Evolutionary conservation across 169 alveolate genomes (phyloP).

Genomic region (Plasmodium vivax): DNA sequence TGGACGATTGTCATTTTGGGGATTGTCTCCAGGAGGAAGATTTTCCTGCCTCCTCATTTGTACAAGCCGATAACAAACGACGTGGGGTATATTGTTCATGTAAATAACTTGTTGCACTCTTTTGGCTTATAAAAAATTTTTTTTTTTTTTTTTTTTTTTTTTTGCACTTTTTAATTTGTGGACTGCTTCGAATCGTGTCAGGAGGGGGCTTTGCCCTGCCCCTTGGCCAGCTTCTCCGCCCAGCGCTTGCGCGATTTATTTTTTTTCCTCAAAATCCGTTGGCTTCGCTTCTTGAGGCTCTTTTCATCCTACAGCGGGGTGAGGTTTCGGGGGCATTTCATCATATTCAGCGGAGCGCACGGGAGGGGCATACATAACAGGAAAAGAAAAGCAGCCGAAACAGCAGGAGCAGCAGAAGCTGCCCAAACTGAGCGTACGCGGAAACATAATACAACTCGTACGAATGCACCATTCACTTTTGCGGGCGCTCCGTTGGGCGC

Average conservation of each 20-base stretch:
- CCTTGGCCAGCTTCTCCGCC: background rate
- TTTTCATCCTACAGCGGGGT: conserved; percentile 38
- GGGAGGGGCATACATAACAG: background rate
- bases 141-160: no score
- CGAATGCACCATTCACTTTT: background rate
- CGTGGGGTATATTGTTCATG: conserved; percentile 18
- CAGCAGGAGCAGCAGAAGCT: background rate
- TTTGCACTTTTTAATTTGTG: background rate
- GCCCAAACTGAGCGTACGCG: background rate
- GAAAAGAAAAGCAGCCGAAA: background rate
- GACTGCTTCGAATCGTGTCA: background rate
- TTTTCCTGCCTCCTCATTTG: conserved; percentile 65
- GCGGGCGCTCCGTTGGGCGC: background rate
- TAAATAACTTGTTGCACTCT: conserved; percentile 48
- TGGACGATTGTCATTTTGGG: conserved; percentile 58
- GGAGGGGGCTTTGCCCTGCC: background rate
- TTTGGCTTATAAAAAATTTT: conserved; percentile 54
- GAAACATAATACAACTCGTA: background rate
- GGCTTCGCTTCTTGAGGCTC: conserved; percentile 47
- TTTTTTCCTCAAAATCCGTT: conserved; percentile 26
- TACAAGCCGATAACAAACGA: conserved; percentile 67
- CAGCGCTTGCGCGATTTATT: conserved; percentile 35
- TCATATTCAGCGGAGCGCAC: background rate
- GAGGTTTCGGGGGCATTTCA: background rate
- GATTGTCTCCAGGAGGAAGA: conserved; percentile 36